phyloP scores from a whole-genome alignment of 805 yeast genomes.

The Wickerhamiella vanderwaltii region DNA sequence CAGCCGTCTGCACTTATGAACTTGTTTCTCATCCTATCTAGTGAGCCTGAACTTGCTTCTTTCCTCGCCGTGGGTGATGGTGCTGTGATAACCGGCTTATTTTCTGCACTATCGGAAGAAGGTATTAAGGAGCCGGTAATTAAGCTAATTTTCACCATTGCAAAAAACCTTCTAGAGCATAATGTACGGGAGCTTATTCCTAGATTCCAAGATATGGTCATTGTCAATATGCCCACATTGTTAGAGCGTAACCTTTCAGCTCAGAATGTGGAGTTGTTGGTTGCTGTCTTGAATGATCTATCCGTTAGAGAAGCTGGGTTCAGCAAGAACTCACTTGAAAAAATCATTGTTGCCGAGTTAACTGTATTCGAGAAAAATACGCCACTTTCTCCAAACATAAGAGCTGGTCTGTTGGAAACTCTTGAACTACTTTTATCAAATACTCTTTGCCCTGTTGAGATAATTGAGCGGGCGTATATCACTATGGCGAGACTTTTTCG shows the following conservation, averaged over 20 bases:
- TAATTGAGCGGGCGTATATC: conserved; percentile 29
- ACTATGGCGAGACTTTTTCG: conserved; percentile 48
- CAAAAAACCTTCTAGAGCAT: conserved; percentile 17
- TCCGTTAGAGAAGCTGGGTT: conserved; percentile 34
- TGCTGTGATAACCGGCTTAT: conserved; percentile 43
- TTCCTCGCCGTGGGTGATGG: conserved; percentile 46
- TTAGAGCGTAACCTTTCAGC: conserved; percentile 15
- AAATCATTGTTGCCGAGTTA: conserved; percentile 46
- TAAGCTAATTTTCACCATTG: conserved; percentile 43
- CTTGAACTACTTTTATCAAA: conserved; percentile 39
- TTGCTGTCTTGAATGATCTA: conserved; percentile 23
- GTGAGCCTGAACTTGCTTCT: conserved; percentile 34
- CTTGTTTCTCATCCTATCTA: conserved; percentile 49
- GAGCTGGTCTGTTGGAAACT: conserved; percentile 44
- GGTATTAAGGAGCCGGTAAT: conserved; percentile 60
- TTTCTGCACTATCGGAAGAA: conserved; percentile 40
- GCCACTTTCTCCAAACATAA: conserved; percentile 41
- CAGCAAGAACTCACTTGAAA: conserved; percentile 40
- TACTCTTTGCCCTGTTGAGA: conserved; percentile 25
- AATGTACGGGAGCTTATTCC: background rate
- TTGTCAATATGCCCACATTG: conserved; percentile 7
- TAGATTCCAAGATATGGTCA: background rate
- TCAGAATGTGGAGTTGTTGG: conserved; percentile 12
- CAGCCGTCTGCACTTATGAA: conserved; percentile 69
- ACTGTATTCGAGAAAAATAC: conserved; percentile 44